Percentiles rank a stretch among this genome's conserved stretches.
phyloP scores from a whole-genome alignment of 2,329 filamentous ascomycete species.

The Xylogone sp. region DNA sequence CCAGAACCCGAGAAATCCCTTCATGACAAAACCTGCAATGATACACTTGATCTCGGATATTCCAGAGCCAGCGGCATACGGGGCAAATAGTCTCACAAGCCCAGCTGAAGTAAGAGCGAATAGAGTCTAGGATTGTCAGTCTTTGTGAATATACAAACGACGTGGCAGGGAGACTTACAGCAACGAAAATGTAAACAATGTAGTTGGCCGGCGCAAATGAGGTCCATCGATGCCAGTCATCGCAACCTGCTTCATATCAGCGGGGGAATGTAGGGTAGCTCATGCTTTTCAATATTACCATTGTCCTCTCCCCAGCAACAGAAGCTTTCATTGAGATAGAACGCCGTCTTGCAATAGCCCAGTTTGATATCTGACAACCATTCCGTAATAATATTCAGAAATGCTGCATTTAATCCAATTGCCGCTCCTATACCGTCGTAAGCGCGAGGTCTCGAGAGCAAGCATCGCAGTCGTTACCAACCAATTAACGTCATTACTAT shows the following conservation, averaged over 20 bases:
- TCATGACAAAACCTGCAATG: constrained; percentile 98
- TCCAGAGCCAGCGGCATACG: constrained; percentile 92
- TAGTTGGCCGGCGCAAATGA: constrained; percentile 77
- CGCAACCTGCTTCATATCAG: constrained; percentile 57
- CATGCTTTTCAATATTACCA: constrained; percentile 41
- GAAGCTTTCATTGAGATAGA: constrained; percentile 96
- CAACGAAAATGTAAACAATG: constrained; percentile 81
- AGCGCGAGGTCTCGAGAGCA: not conserved
- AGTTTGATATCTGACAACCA: constrained; percentile 95
- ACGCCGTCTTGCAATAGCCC: constrained; percentile 91
- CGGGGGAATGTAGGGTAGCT: constrained; percentile 5
- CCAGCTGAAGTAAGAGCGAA: constrained; percentile 81
- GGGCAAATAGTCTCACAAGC: constrained; percentile 86
- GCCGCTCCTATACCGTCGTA: constrained; percentile 53
- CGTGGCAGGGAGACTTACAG: constrained; percentile 46
- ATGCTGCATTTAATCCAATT: constrained; percentile 89
- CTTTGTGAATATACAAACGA: not conserved
- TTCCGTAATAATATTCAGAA: constrained; percentile 93
- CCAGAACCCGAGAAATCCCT: constrained; percentile 89
- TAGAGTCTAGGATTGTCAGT: constrained; percentile 47
- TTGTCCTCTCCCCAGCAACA: constrained; percentile 96
- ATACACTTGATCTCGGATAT: constrained; percentile 99
- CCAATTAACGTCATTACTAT: constrained; percentile 91
- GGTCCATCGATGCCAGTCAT: constrained; percentile 88
- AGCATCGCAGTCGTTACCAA: constrained; percentile 14